Conservation (phyloP, 495 filamentous ascomycete genomes). For the Xylaria curta region DNA sequence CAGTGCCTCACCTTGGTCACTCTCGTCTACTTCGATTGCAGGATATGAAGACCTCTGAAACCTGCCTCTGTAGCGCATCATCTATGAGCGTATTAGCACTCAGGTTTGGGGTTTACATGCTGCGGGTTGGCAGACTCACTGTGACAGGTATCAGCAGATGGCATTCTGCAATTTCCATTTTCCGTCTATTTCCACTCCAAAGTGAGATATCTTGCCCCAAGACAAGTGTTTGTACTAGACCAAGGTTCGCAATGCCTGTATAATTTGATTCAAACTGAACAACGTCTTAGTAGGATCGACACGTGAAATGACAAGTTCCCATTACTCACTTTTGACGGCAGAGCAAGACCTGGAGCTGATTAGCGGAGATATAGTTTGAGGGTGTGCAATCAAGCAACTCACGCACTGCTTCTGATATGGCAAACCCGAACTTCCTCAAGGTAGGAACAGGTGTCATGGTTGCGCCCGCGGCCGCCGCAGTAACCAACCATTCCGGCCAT, state of each 20-base stretch:
- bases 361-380: conserved; percentile 6
- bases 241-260: conserved; percentile 57
- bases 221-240: conserved; percentile 61
- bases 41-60: conserved; percentile 58
- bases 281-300: neutral
- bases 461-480: conserved; percentile 62
- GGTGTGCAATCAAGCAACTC: conserved; percentile 22
- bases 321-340: conserved; percentile 48
- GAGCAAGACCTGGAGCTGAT: conserved; percentile 38
- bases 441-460: conserved; percentile 60
- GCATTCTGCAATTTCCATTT: conserved; percentile 72
- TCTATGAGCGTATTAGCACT: conserved; percentile 30
- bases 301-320: neutral
- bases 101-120: neutral
- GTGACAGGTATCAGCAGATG: conserved; percentile 59
- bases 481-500: conserved; percentile 62
- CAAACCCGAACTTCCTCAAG: conserved; percentile 67
- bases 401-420: conserved; percentile 66
- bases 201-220: conserved; percentile 64
- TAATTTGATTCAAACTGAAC: conserved; percentile 64
- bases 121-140: conserved; percentile 33
- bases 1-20: conserved; percentile 55
- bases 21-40: conserved; percentile 46
- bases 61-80: conserved; percentile 52
- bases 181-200: conserved; percentile 71